A percentile compares a stretch with the other conserved stretches of the same genome.
These are phyloP conservation scores for Nigrospora oryzae DNA, from an alignment of 2,329 filamentous ascomycete species.

Conservation along the genomic window DNA sequence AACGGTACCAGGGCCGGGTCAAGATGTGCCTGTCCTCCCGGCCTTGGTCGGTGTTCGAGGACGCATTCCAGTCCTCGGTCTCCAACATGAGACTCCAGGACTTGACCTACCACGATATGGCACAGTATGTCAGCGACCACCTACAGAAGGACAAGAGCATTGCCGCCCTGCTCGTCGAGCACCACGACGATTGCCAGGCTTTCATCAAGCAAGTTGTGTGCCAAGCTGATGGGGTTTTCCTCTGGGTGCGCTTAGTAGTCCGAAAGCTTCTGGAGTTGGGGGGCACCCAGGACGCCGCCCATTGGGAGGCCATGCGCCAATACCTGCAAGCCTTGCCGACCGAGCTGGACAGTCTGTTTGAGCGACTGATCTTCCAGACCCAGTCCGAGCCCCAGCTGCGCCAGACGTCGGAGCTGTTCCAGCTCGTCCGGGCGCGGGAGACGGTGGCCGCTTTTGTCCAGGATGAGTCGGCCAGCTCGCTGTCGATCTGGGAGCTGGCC, in stretches of 20 bases:
- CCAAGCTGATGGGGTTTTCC: conserved; percentile 15
- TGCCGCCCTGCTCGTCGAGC: conserved; percentile 3
- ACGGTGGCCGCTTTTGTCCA: conserved; percentile 21
- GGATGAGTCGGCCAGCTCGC: conserved; percentile 19
- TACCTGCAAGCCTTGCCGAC: conserved; percentile 9
- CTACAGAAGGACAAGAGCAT: conserved; percentile 8
- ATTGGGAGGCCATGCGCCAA: conserved; percentile 3
- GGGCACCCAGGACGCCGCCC: no score
- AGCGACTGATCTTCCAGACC: conserved; percentile 19
- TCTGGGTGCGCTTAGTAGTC: conserved; percentile 19
- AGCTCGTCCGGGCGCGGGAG: conserved; percentile 21
- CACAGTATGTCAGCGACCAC: conserved; percentile 9
- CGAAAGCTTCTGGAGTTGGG: conserved; percentile 11
- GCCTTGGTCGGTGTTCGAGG: conserved; percentile 16
- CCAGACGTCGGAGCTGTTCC: conserved; percentile 17
- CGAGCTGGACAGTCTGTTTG: conserved; percentile 19
- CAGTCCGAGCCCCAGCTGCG: conserved; percentile 9
- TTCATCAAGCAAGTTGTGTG: conserved; percentile 6
- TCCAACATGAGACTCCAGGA: conserved; percentile 14
- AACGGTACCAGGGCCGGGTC: conserved; percentile 7
- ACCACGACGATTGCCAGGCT: background rate
- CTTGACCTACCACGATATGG: conserved; percentile 15
- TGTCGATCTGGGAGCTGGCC: conserved; percentile 24
- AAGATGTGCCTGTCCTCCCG: conserved; percentile 19
- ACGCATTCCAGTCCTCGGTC: conserved; percentile 10